Evolutionary conservation across 345 rosid genomes (phyloP).

Genomic region (Triadica sebifera): DNA sequence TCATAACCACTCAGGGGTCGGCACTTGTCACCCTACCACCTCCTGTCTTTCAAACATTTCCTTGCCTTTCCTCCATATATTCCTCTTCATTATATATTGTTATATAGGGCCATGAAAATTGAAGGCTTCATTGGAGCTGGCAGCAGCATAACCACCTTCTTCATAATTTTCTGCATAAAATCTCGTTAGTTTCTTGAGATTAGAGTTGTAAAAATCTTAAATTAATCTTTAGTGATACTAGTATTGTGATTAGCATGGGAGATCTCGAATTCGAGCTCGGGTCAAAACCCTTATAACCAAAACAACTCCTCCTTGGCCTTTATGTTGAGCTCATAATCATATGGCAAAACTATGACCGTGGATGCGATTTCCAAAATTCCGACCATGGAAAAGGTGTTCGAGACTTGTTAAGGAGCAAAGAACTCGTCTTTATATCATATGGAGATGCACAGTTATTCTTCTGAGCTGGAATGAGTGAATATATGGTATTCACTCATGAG

Average conservation of each 20-base stretch:
- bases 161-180: too few relatives aligned
- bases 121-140: not conserved
- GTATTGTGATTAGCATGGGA: too few relatives aligned
- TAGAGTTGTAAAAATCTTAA: too few relatives aligned
- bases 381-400: conserved; percentile 49
- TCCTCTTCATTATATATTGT: not conserved
- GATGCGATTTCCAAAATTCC: conserved; percentile 31
- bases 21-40: conserved; percentile 11
- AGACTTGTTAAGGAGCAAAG: conserved; percentile 55
- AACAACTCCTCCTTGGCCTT: too few relatives aligned
- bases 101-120: not conserved
- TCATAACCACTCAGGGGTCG: conserved; percentile 9
- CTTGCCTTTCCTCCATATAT: not conserved
- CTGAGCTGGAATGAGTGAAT: conserved; percentile 44
- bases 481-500: too few relatives aligned
- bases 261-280: not conserved
- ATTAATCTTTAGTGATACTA: too few relatives aligned
- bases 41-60: not conserved
- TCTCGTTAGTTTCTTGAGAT: too few relatives aligned
- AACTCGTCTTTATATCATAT: conserved; percentile 64
- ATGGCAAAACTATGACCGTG: conserved; percentile 17
- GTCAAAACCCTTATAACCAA: too few relatives aligned
- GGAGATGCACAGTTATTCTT: conserved; percentile 74
- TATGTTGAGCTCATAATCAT: too few relatives aligned
- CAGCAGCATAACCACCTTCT: too few relatives aligned